Percentiles rank a stretch among this genome's conserved stretches.
These are phyloP conservation scores for Xerocomellus dryophilus DNA, from an alignment of 768 basidiomycete genomes.

Conservation along the genomic window DNA sequence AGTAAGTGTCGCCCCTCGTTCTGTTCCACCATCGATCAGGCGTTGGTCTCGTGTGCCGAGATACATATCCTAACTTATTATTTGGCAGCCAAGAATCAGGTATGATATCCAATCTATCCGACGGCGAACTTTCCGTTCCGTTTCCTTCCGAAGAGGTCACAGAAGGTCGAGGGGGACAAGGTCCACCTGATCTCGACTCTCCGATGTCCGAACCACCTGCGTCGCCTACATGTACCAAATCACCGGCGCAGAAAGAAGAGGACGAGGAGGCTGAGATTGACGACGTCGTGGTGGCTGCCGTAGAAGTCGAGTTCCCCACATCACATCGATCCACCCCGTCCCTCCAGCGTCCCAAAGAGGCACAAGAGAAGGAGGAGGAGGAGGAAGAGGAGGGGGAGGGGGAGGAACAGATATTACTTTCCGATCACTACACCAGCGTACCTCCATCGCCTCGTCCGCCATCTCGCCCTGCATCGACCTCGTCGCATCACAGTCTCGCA, in stretches of 20 bases:
- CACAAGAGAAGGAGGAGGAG: constrained; percentile 6
- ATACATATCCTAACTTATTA: constrained; percentile 5
- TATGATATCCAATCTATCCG: constrained; percentile 37
- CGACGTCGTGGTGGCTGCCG: constrained; percentile 6
- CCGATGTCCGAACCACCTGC: constrained; percentile 34
- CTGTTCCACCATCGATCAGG: not conserved
- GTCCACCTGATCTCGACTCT: constrained; percentile 25
- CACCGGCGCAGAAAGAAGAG: constrained; percentile 26
- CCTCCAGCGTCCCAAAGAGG: constrained; percentile 8
- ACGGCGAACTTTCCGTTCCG: constrained; percentile 30
- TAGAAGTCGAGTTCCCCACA: constrained; percentile 13
- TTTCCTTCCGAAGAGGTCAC: constrained; percentile 11
- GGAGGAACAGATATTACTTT: constrained; percentile 3
- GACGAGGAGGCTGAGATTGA: constrained; percentile 25
- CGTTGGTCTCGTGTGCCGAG: constrained; percentile 1
- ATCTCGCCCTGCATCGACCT: constrained; percentile 12
- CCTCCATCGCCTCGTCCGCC: constrained; percentile 16
- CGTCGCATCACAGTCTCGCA: constrained; percentile 15
- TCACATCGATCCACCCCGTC: constrained; percentile 18
- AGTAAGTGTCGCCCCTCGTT: constrained; percentile 37
- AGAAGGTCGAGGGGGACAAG: constrained; percentile 9
- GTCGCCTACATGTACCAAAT: constrained; percentile 24
- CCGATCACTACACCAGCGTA: not conserved
- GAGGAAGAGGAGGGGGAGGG: constrained; percentile 10
- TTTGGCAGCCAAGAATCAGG: constrained; percentile 40